These are phyloP conservation scores for Groenewaldozyma tartarivorans DNA, from an alignment of 805 yeast genomes.

Conservation along the genomic window DNA sequence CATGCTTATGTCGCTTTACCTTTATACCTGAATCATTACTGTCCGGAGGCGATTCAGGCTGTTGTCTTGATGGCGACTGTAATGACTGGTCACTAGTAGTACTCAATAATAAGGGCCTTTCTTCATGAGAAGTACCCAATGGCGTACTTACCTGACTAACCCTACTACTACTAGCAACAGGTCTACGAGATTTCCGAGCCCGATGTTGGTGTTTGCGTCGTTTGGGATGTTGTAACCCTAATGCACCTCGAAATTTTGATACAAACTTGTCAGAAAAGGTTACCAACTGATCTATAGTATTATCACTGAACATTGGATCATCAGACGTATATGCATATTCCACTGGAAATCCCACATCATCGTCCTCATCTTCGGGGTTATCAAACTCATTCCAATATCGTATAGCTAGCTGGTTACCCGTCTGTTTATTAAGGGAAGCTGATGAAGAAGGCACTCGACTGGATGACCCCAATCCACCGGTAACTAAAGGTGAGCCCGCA, in stretches of 20 bases:
- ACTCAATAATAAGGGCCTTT: no score
- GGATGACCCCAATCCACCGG: constrained; percentile 9
- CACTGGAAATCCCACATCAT: constrained; percentile 29
- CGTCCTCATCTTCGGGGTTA: constrained; percentile 43
- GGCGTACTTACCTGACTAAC: background rate
- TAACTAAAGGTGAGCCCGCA: constrained; percentile 14
- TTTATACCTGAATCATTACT: background rate
- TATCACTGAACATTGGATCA: constrained; percentile 21
- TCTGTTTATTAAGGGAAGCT: constrained; percentile 7
- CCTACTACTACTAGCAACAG: constrained; percentile 5
- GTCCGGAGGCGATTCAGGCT: no score
- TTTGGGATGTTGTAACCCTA: constrained; percentile 3
- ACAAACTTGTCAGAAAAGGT: constrained; percentile 22
- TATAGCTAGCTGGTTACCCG: constrained; percentile 14
- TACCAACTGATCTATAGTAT: constrained; percentile 25
- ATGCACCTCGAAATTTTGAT: constrained; percentile 15
- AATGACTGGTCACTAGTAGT: constrained; percentile 7
- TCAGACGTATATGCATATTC: constrained; percentile 27
- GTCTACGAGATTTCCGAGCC: background rate
- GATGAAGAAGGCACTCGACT: constrained; percentile 1
- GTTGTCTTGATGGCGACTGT: no score
- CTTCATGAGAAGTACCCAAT: background rate
- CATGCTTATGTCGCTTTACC: background rate
- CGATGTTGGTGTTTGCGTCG: constrained; percentile 3
- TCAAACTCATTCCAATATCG: constrained; percentile 66